Conservation (phyloP, 2,329 filamentous ascomycete species). For the Aureobasidium namibiae region DNA sequence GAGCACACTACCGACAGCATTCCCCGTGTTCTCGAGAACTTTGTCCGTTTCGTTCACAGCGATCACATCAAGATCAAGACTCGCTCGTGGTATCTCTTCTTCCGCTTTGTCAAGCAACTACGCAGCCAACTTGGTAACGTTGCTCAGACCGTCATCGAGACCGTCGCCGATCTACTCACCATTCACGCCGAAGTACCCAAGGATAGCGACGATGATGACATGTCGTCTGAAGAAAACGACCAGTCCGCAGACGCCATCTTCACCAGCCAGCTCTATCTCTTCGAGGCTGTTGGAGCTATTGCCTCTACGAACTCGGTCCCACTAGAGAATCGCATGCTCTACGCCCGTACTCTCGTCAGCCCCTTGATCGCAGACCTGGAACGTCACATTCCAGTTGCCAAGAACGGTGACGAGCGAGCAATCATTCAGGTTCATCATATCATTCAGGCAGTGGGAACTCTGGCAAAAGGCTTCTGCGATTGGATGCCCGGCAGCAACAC, state of each 20-base stretch:
- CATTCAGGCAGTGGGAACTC: slow-evolving; percentile 87
- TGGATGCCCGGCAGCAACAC: slow-evolving; percentile 61
- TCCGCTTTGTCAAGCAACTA: slow-evolving; percentile 82
- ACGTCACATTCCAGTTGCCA: slow-evolving; percentile 65
- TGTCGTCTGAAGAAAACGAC: slow-evolving; percentile 89
- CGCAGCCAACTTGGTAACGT: slow-evolving; percentile 78
- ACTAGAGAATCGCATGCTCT: slow-evolving; percentile 76
- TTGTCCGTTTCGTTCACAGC: slow-evolving; percentile 84
- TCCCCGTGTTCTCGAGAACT: slow-evolving; percentile 79
- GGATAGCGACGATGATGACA: slow-evolving; percentile 75
- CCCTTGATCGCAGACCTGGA: slow-evolving; percentile 89
- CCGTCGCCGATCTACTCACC: slow-evolving; percentile 75
- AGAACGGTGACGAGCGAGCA: slow-evolving; percentile 72
- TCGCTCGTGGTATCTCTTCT: slow-evolving; percentile 95
- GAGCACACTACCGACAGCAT: slow-evolving; percentile 76
- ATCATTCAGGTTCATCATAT: slow-evolving; percentile 89
- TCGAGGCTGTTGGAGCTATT: slow-evolving; percentile 89
- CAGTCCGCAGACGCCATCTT: slow-evolving; percentile 87
- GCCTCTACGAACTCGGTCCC: slow-evolving; percentile 73
- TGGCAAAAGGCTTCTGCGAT: slow-evolving; percentile 89
- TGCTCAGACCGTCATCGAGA: slow-evolving; percentile 83
- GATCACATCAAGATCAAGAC: slow-evolving; percentile 78
- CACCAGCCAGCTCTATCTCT: slow-evolving; percentile 83
- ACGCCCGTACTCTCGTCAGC: slow-evolving; percentile 78
- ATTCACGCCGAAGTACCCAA: slow-evolving; percentile 85